Conservation (phyloP, 495 filamentous ascomycete genomes). For the Massariosphaeria phaeospora region DNA sequence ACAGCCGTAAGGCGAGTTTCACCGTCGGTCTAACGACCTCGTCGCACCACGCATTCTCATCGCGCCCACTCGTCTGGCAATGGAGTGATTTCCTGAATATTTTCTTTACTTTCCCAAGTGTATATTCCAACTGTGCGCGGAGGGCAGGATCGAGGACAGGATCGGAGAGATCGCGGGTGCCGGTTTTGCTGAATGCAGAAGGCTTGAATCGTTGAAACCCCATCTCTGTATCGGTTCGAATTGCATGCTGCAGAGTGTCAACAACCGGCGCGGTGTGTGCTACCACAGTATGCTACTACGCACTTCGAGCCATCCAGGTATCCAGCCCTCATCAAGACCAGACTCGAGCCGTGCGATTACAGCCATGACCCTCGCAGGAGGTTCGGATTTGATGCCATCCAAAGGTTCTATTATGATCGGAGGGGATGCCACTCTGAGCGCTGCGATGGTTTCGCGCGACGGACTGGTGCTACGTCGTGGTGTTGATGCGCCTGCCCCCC, state of each 20-base stretch:
- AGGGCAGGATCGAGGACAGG: constrained; percentile 1
- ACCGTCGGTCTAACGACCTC: constrained; percentile 7
- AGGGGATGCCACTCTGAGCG: background rate
- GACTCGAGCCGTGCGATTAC: background rate
- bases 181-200: background rate
- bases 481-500: background rate
- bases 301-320: constrained; percentile 5
- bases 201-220: background rate
- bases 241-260: background rate
- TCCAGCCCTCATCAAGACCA: constrained; percentile 5
- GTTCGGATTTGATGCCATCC: background rate
- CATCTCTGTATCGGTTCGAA: background rate
- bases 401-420: background rate
- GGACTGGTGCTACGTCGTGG: constrained; percentile 7
- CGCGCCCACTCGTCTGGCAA: constrained; percentile 13
- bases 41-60: constrained; percentile 20
- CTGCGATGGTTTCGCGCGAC: constrained; percentile 8
- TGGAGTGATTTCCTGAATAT: constrained; percentile 9
- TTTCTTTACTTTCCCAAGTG: constrained; percentile 15
- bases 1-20: constrained; percentile 17
- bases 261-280: background rate
- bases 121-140: constrained; percentile 1
- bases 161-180: background rate
- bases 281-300: background rate
- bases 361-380: background rate